Percentiles rank a stretch among this genome's conserved stretches.
These are phyloP conservation scores for Colletotrichum endophyticum DNA, from an alignment of 2,329 filamentous ascomycete species.

Conservation along the genomic window DNA sequence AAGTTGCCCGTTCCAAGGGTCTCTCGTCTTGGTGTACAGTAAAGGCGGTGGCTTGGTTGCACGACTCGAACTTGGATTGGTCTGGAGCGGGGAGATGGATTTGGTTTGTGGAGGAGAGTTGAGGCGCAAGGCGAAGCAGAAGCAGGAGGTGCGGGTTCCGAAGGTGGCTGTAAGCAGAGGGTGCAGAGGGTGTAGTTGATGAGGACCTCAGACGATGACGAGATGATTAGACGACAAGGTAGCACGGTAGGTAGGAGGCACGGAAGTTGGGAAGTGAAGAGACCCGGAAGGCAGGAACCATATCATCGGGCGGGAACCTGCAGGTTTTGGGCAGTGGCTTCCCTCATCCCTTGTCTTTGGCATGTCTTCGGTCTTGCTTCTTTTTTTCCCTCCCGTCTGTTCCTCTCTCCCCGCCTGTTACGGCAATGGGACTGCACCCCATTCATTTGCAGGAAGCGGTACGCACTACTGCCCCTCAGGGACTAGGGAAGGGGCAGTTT, in stretches of 20 bases:
- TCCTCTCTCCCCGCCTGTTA: not conserved
- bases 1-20: not conserved
- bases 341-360: not conserved
- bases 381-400: not conserved
- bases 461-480: not conserved
- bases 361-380: not conserved
- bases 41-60: conserved; percentile 14
- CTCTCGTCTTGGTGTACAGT: conserved; percentile 8
- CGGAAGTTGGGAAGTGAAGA: not conserved
- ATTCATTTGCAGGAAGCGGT: not conserved
- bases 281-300: not conserved
- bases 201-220: not conserved
- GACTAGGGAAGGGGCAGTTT: not conserved
- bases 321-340: conserved; percentile 17
- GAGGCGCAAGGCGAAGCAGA: conserved; percentile 3
- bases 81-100: not conserved
- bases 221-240: not conserved
- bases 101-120: not conserved
- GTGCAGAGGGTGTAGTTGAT: not conserved
- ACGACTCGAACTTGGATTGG: not conserved
- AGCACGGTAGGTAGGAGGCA: not conserved
- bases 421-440: not conserved
- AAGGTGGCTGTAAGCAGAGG: not conserved
- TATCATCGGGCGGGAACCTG: conserved; percentile 15
- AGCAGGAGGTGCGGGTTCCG: not conserved